Base-by-base conservation (phyloP, 495 filamentous ascomycete genomes). In the Penicillium bovifimosum region DNA sequence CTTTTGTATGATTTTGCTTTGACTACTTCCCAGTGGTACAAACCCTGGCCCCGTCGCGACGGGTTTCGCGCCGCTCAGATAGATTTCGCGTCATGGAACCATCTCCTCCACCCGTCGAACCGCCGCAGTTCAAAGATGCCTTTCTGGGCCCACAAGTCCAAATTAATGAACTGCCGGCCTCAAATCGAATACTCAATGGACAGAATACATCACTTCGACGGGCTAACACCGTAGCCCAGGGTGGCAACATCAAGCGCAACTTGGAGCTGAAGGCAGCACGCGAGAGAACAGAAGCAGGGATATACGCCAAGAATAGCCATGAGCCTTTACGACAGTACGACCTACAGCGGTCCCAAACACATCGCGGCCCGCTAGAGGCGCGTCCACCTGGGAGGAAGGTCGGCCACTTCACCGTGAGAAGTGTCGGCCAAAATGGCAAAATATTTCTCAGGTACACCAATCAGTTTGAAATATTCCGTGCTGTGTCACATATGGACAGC, bases 371-470 rank as follows among this genome's bases (percentile, higher is more conserved):
- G 17, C 63, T 62, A 44, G 71, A 73, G 50, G 58, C 57, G n/a
- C 62, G 63, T 59, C 53, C 68, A 33, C 54, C 56, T 17, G 59
- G 60, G 40, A 72, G 74, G 54, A 76, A 74, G 71, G 88, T 85
- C 24, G 78, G 88, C 43, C 87, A 93, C 62, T 97, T 96, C 68
- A 88, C 90, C 9, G 92, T 96, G 50, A 90, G 88, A 20, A 96
- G 95, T 72, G 86, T 97, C 50, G 91, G 91, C 41, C 88, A 90
- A 63, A 92, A 93, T 73, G 92, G 92, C 32, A 85, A 86, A 69
- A 91, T 97, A 67, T 97, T 93, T 67, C 73, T 97, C 52, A 89
- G 91, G 92, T 96, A 87, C 31, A 50, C 38, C 65, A 80, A 64
- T 59, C 50, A 32, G 41, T 53, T 28, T 53, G 47, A 40, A 41